Percentiles rank a stretch among this genome's conserved stretches.
phyloP scores from a whole-genome alignment of 306 rosid genomes.

The Cucumis hystrix region DNA sequence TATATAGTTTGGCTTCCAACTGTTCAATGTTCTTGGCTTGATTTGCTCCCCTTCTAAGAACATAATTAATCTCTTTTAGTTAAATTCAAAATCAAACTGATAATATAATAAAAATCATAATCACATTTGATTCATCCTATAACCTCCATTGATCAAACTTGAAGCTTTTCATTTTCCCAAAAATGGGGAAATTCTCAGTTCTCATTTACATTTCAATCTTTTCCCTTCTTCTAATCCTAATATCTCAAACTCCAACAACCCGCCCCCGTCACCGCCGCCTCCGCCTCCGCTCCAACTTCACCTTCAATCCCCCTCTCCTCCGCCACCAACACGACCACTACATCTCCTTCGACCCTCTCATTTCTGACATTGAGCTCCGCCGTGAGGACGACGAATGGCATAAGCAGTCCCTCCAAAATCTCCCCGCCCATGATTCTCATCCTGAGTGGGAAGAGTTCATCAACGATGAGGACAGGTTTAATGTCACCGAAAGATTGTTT shows the following conservation, averaged over 20 bases:
- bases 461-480: conserved; percentile 73
- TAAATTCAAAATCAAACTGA: no score
- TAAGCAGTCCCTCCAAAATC: conserved; percentile 17
- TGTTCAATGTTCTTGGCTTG: no score
- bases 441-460: conserved; percentile 85
- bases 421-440: conserved; percentile 42
- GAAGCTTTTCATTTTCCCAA: background rate
- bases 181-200: conserved; percentile 47
- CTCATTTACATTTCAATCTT: conserved; percentile 35
- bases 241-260: conserved; percentile 36
- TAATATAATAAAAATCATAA: no score
- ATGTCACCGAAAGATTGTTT: conserved; percentile 46
- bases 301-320: conserved; percentile 14
- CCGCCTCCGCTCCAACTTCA: conserved; percentile 72
- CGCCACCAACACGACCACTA: conserved; percentile 30
- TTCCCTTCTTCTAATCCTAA: conserved; percentile 32
- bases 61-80: no score
- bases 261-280: conserved; percentile 64
- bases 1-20: no score
- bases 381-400: conserved; percentile 90
- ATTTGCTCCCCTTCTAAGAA: no score
- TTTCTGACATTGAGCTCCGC: conserved; percentile 72
- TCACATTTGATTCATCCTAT: background rate
- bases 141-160: background rate
- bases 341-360: conserved; percentile 70